Percentiles rank a stretch among this genome's conserved stretches.
Conservation (phyloP, 257 asterid species). For the Handroanthus guayacan region DNA sequence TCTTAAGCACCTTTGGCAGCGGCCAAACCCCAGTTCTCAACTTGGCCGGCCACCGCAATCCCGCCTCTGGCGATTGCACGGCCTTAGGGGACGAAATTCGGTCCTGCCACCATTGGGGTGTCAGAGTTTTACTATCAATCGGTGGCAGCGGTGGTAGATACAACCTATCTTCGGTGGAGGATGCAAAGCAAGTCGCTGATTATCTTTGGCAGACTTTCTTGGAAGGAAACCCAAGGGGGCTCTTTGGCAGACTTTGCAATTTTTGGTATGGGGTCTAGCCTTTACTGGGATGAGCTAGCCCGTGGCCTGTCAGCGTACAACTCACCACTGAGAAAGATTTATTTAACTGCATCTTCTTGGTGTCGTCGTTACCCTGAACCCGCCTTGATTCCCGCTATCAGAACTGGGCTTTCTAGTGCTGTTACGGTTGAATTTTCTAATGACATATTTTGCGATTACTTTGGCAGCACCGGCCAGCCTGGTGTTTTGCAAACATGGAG, state of each 20-base stretch:
- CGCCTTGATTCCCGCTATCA: conserved; percentile 41
- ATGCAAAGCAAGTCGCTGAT: conserved; percentile 47
- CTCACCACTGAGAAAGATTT: conserved; percentile 34
- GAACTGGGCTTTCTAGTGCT: conserved; percentile 48
- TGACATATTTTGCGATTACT: too few species aligned
- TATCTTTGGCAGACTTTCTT: conserved; percentile 49
- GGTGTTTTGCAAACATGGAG: neutral
- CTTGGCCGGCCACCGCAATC: conserved; percentile 54
- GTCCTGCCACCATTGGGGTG: conserved; percentile 31
- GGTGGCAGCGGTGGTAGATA: conserved; percentile 42
- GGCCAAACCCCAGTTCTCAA: conserved; percentile 46
- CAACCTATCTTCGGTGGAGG: conserved; percentile 38
- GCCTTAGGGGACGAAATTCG: neutral
- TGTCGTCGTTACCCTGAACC: conserved; percentile 49
- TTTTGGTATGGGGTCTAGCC: conserved; percentile 30
- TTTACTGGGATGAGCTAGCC: conserved; percentile 45
- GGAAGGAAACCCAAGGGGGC: conserved; percentile 29
- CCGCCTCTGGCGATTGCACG: conserved; percentile 26
- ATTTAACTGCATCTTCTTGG: conserved; percentile 55
- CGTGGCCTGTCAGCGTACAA: conserved; percentile 33
- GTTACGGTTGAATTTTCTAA: conserved; percentile 64
- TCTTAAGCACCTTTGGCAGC: conserved; percentile 45
- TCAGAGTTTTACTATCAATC: conserved; percentile 40
- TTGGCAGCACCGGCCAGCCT: conserved; percentile 24
- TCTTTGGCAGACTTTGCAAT: conserved; percentile 55